These are phyloP conservation scores for Basidiobolus meristosporus DNA, from an alignment of 371 early-diverging fungal species.

Conservation along the genomic window DNA sequence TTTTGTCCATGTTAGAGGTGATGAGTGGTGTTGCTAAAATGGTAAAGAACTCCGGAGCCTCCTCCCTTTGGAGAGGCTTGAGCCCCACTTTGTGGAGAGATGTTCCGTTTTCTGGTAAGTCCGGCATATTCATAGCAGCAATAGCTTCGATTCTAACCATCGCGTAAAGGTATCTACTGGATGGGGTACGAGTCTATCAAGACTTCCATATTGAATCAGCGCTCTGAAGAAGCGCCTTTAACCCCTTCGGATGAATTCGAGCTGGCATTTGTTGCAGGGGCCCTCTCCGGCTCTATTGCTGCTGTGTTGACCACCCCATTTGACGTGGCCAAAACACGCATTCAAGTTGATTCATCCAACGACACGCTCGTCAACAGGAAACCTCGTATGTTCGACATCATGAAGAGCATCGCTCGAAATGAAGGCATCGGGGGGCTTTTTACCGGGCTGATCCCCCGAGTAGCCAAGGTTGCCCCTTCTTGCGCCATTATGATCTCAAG, in stretches of 20 bases:
- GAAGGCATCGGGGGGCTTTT: constrained; percentile 65
- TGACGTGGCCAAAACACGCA: constrained; percentile 85
- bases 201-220: constrained; percentile 1
- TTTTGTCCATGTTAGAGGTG: constrained; percentile 16
- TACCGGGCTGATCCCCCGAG: constrained; percentile 43
- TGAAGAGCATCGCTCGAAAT: constrained; percentile 30
- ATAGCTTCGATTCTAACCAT: neutral
- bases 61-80: constrained; percentile 72
- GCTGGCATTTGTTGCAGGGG: constrained; percentile 46
- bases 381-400: constrained; percentile 5
- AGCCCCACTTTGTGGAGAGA: constrained; percentile 86
- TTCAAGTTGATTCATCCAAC: constrained; percentile 29
- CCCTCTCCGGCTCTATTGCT: constrained; percentile 62
- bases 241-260: constrained; percentile 8
- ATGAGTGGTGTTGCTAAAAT: constrained; percentile 33
- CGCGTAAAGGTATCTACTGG: constrained; percentile 68
- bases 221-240: constrained; percentile 4
- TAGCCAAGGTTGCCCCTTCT: constrained; percentile 82
- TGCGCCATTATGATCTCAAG: constrained; percentile 91
- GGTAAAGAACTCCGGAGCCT: constrained; percentile 30
- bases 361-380: constrained; percentile 5
- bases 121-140: neutral
- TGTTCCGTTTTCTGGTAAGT: constrained; percentile 67
- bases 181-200: constrained; percentile 63
- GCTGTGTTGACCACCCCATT: constrained; percentile 84